These are phyloP conservation scores for Irpex sp. DNA, from an alignment of 1,284 basidiomycete genomes.

Conservation along the genomic window DNA sequence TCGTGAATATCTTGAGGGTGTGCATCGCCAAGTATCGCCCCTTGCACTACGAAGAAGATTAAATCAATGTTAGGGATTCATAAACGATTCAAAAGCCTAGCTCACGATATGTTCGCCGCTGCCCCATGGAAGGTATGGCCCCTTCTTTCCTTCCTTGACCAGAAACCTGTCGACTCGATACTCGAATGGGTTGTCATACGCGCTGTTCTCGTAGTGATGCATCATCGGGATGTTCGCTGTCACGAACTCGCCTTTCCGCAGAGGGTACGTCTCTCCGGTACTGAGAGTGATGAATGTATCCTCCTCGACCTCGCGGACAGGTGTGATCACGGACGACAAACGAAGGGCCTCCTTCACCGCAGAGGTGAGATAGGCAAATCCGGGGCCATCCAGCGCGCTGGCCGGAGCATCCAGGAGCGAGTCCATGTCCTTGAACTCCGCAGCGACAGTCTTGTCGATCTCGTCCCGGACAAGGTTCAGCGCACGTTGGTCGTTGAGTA, in stretches of 20 bases:
- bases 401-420: neutral
- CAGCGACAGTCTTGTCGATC: neutral
- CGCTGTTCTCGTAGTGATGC: neutral
- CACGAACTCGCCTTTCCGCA: neutral
- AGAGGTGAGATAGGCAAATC: neutral
- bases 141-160: neutral
- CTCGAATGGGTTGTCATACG: neutral
- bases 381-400: neutral
- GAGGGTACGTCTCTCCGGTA: neutral
- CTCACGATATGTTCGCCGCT: neutral
- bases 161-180: neutral
- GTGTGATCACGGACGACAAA: neutral
- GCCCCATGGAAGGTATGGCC: neutral
- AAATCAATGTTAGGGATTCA: neutral
- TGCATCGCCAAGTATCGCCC: neutral
- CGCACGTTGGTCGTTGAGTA: neutral
- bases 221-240: neutral
- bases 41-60: neutral
- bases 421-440: neutral
- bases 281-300: conserved; percentile 1
- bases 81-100: neutral
- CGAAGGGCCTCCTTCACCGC: conserved; percentile 1
- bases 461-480: neutral
- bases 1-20: neutral
- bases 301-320: neutral